Percentiles rank a stretch among this genome's conserved stretches.
Evolutionary conservation across 140 eudicot genomes (phyloP).

Genomic region (Flaveria floridana): DNA sequence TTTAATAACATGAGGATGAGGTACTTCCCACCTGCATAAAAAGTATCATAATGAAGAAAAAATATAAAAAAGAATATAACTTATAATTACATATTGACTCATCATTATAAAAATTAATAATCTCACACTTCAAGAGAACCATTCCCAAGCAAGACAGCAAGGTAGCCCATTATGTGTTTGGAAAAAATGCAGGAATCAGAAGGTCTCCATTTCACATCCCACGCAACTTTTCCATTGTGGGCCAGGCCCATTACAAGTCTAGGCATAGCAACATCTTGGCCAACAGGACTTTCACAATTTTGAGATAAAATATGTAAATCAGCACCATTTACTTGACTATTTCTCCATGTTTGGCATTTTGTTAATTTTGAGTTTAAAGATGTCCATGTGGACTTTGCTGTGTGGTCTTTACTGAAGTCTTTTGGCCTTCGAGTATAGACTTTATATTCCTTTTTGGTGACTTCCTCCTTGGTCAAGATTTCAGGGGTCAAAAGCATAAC

Average conservation of each 20-base stretch:
- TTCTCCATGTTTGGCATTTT: constrained; percentile 30
- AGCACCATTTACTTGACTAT: constrained; percentile 18
- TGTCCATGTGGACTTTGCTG: constrained; percentile 16
- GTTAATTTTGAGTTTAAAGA: constrained; percentile 20
- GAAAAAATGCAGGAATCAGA: constrained; percentile 30
- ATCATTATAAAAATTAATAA: background rate
- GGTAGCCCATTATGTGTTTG: constrained; percentile 69
- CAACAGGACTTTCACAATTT: constrained; percentile 27
- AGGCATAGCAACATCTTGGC: constrained; percentile 62
- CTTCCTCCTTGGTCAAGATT: background rate
- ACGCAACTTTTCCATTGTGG: constrained; percentile 91
- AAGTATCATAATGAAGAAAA: background rate
- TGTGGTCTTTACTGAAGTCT: constrained; percentile 10
- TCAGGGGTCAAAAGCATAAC: constrained; percentile 15
- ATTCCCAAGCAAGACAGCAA: constrained; percentile 91
- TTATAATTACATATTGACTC: background rate
- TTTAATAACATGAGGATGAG: constrained; percentile 54
- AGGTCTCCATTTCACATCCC: constrained; percentile 97
- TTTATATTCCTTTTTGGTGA: background rate
- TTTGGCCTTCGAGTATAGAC: constrained; percentile 27
- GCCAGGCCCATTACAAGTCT: constrained; percentile 83
- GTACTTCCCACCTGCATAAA: constrained; percentile 84
- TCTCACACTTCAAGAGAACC: constrained; percentile 98
- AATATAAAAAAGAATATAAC: background rate
- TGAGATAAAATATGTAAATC: constrained; percentile 21